Evolutionary conservation across 768 basidiomycete genomes (phyloP).

Genomic region (Lactifluus volemus): DNA sequence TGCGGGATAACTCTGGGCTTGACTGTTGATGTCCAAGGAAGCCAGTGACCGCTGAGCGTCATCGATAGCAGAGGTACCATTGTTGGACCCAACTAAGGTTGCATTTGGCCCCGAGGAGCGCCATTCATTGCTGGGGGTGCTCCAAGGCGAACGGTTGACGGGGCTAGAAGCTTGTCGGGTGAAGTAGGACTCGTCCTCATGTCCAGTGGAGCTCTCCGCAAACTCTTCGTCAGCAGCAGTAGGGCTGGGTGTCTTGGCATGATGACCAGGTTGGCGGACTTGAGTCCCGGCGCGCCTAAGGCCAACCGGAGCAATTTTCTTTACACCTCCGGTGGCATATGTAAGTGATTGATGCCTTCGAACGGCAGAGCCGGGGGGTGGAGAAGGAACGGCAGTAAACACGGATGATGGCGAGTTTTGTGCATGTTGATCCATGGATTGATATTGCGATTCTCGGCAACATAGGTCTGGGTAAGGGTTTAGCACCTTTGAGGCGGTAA

Average conservation of each 20-base stretch:
- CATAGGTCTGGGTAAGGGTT: background rate
- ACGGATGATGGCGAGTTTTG: slow-evolving; percentile 47
- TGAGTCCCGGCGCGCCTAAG: slow-evolving; percentile 69
- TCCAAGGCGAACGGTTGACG: slow-evolving; percentile 62
- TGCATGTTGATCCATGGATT: slow-evolving; percentile 44
- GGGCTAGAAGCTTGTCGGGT: slow-evolving; percentile 37
- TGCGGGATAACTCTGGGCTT: slow-evolving; percentile 26
- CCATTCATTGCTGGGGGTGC: slow-evolving; percentile 51
- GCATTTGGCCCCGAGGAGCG: slow-evolving; percentile 33
- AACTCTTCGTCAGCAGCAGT: slow-evolving; percentile 53
- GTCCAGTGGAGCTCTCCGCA: slow-evolving; percentile 43
- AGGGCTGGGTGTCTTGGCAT: slow-evolving; percentile 35
- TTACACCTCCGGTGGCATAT: slow-evolving; percentile 42
- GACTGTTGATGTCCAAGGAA: slow-evolving; percentile 48
- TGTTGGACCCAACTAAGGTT: slow-evolving; percentile 22
- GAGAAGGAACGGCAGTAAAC: slow-evolving; percentile 55
- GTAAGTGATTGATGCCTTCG: slow-evolving; percentile 77
- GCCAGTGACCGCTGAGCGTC: slow-evolving; percentile 72
- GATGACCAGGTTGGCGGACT: slow-evolving; percentile 30
- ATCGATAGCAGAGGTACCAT: slow-evolving; percentile 42
- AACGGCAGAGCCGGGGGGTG: slow-evolving; percentile 47
- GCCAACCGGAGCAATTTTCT: slow-evolving; percentile 39
- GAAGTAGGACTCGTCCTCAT: slow-evolving; percentile 53
- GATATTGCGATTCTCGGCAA: slow-evolving; percentile 28
- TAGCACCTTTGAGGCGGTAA: slow-evolving; percentile 5